phyloP scores from a whole-genome alignment of 2,329 filamentous ascomycete species.

The Scopulariopsis brevicaulis region DNA sequence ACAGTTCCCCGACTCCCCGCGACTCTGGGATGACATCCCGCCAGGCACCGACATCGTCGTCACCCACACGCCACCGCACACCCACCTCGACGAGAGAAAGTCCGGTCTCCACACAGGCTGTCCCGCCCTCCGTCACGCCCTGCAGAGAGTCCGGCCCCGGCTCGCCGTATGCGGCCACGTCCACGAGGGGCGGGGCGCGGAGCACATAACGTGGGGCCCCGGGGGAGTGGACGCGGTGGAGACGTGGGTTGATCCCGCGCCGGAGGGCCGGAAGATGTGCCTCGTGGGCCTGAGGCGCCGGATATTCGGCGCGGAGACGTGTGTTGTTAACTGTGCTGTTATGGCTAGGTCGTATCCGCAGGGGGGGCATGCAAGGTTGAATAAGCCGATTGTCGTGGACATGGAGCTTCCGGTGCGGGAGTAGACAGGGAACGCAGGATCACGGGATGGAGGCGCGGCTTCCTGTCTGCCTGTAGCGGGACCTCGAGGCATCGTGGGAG shows the following conservation, averaged over 20 bases:
- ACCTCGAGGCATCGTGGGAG: no score
- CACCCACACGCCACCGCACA: conserved; percentile 57
- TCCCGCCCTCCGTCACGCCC: conserved; percentile 39
- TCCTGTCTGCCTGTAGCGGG: neutral
- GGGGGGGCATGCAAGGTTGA: conserved; percentile 39
- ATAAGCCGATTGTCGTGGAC: conserved; percentile 79
- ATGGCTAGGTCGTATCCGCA: conserved; percentile 56
- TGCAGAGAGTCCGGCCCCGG: conserved; percentile 51
- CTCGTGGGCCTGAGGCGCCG: conserved; percentile 45
- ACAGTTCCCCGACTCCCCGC: neutral
- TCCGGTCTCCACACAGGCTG: conserved; percentile 41
- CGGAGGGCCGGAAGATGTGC: conserved; percentile 44
- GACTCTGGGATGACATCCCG: conserved; percentile 51
- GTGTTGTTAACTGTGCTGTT: conserved; percentile 69
- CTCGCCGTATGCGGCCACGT: conserved; percentile 63
- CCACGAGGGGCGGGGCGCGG: conserved; percentile 54
- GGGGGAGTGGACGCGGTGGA: conserved; percentile 30
- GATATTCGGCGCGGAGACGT: conserved; percentile 45
- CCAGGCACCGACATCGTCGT: conserved; percentile 53
- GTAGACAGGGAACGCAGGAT: neutral
- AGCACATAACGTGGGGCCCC: conserved; percentile 49
- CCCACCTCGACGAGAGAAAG: conserved; percentile 41
- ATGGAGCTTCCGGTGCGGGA: conserved; percentile 50
- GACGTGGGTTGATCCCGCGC: conserved; percentile 50
- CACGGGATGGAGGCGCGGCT: neutral